Evolutionary conservation across 1,284 basidiomycete genomes (phyloP).

Genomic region (Cryptococcus sp.): DNA sequence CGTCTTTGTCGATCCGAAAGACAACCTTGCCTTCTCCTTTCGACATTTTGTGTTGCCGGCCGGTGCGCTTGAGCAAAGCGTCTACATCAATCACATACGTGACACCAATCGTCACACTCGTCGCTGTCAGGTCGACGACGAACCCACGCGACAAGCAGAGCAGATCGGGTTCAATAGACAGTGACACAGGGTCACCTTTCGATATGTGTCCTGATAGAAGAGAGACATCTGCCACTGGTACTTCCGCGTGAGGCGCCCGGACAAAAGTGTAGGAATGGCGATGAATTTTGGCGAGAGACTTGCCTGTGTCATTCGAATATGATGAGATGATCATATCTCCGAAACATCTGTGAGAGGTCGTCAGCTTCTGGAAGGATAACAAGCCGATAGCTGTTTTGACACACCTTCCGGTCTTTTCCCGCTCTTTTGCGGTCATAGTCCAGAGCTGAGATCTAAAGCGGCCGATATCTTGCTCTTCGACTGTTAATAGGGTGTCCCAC

Average conservation of each 20-base stretch:
- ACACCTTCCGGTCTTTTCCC: slow-evolving; percentile 74
- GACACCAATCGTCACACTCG: slow-evolving; percentile 70
- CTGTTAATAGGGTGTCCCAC: slow-evolving; percentile 84
- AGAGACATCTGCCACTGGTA: slow-evolving; percentile 40
- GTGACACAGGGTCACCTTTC: slow-evolving; percentile 75
- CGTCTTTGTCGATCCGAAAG: slow-evolving; percentile 93
- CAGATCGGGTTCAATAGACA: slow-evolving; percentile 81
- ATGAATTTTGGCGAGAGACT: slow-evolving; percentile 53
- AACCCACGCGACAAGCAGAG: slow-evolving; percentile 83
- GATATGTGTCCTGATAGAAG: slow-evolving; percentile 78
- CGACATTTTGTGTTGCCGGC: slow-evolving; percentile 17
- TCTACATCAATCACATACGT: slow-evolving; percentile 72
- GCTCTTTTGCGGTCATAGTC: slow-evolving; percentile 79
- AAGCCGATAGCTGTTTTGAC: slow-evolving; percentile 5
- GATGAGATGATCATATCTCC: slow-evolving; percentile 70
- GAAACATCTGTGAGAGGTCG: slow-evolving; percentile 59
- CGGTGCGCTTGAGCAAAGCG: slow-evolving; percentile 57
- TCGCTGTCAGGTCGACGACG: slow-evolving; percentile 69
- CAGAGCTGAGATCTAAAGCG: slow-evolving; percentile 88
- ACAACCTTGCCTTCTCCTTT: slow-evolving; percentile 50
- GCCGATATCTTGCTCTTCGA: slow-evolving; percentile 85
- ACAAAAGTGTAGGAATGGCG: slow-evolving; percentile 67
- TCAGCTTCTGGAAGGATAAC: neutral
- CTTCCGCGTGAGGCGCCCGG: slow-evolving; percentile 44
- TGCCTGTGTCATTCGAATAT: slow-evolving; percentile 44